Evolutionary conservation across 2,329 filamentous ascomycete species (phyloP).

Genomic region (Seiridium cupressi): DNA sequence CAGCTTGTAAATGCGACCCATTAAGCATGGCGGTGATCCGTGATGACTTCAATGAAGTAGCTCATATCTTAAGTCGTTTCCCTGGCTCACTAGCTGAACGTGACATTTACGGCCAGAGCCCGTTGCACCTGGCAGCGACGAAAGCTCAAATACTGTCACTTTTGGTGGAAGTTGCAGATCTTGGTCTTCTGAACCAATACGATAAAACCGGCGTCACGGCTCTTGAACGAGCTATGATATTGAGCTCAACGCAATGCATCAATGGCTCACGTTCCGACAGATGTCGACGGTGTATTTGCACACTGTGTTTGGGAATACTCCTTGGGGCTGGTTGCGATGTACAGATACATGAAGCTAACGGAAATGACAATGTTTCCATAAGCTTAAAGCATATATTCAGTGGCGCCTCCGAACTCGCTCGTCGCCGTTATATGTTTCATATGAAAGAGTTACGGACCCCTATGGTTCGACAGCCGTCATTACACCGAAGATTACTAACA

Average conservation of each 20-base stretch:
- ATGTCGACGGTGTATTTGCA: neutral
- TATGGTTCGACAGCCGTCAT: neutral
- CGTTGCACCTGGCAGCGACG: slow-evolving; percentile 1
- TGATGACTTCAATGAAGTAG: neutral
- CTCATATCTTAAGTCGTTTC: slow-evolving; percentile 2
- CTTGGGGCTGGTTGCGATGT: neutral
- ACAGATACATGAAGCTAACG: neutral
- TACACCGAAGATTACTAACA: no score
- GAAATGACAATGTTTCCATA: neutral
- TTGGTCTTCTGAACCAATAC: neutral
- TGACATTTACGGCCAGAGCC: neutral
- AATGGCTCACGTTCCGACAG: neutral
- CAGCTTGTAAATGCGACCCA: slow-evolving; percentile 5
- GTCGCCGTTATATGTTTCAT: neutral
- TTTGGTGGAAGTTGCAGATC: neutral
- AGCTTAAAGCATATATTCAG: neutral
- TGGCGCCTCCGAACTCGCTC: neutral
- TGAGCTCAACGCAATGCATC: neutral
- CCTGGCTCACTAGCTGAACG: slow-evolving; percentile 2
- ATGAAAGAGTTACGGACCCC: neutral
- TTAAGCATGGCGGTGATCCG: slow-evolving; percentile 8
- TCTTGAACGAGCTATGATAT: neutral
- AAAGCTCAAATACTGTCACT: neutral
- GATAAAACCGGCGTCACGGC: neutral
- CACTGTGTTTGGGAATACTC: neutral